phyloP scores from a whole-genome alignment of 1,139 yeast species.

The Eremothecium sinecaudum region DNA sequence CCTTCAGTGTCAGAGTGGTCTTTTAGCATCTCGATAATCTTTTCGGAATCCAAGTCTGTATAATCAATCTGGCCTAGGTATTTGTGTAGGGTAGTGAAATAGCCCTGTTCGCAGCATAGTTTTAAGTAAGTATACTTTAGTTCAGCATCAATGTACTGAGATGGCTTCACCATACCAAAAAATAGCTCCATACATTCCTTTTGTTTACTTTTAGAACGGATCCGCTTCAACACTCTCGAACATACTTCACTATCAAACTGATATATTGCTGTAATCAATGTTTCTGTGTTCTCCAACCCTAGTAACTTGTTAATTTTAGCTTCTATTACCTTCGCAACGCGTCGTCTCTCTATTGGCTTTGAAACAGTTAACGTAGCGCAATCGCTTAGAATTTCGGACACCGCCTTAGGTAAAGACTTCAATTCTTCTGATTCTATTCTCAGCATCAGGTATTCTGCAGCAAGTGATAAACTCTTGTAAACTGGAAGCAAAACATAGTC shows the following conservation, averaged over 20 bases:
- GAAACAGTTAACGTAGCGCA: conserved; percentile 2
- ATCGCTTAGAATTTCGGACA: conserved; percentile 4
- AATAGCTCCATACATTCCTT: conserved; percentile 17
- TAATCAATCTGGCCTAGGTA: conserved; percentile 17
- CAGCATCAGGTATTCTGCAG: conserved; percentile 41
- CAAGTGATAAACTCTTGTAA: conserved; percentile 45
- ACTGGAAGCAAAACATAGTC: conserved; percentile 49
- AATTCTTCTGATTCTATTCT: conserved; percentile 18
- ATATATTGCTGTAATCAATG: conserved; percentile 12
- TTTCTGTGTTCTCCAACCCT: conserved; percentile 7
- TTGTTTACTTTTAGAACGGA: conserved; percentile 9
- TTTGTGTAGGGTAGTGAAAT: conserved; percentile 7
- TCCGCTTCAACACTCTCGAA: conserved; percentile 7
- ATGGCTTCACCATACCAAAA: conserved; percentile 6
- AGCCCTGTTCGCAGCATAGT: conserved; percentile 13
- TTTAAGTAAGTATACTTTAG: conserved; percentile 14
- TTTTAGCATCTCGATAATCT: conserved; percentile 9
- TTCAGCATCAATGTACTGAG: conserved; percentile 2
- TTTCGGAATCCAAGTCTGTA: conserved; percentile 10
- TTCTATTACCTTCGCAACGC: conserved; percentile 8
- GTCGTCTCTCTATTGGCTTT: conserved; percentile 2
- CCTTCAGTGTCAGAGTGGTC: conserved; percentile 14
- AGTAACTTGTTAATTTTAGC: conserved; percentile 5
- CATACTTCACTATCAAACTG: conserved; percentile 18
- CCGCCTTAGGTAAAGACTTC: background rate